These are phyloP conservation scores for Fusarium torreyae DNA, from an alignment of 2,329 filamentous ascomycete species.

Conservation along the genomic window DNA sequence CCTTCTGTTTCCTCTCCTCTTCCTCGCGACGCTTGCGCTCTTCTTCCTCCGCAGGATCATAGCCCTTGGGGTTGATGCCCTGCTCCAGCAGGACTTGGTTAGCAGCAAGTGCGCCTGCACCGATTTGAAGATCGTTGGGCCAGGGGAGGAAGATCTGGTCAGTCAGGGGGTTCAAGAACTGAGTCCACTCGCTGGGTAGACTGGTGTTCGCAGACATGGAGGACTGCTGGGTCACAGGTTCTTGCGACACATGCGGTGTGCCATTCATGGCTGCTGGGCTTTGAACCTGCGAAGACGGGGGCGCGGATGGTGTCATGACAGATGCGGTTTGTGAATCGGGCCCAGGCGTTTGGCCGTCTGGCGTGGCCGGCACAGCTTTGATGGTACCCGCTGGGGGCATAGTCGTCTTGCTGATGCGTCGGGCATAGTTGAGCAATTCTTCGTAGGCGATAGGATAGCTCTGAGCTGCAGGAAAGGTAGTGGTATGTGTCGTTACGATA, in stretches of 20 bases:
- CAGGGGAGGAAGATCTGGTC: slow-evolving; percentile 80
- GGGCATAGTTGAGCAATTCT: slow-evolving; percentile 83
- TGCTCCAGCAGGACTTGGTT: slow-evolving; percentile 74
- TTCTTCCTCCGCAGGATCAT: slow-evolving; percentile 71
- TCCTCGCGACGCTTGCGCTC: slow-evolving; percentile 66
- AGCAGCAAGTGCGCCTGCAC: slow-evolving; percentile 75
- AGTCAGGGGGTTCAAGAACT: slow-evolving; percentile 69
- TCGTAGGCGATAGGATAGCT: slow-evolving; percentile 75
- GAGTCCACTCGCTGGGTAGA: slow-evolving; percentile 65
- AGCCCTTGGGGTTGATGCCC: slow-evolving; percentile 73
- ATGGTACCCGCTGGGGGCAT: slow-evolving; percentile 74
- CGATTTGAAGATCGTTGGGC: slow-evolving; percentile 80
- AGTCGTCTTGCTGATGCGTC: slow-evolving; percentile 84
- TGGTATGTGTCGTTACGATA: slow-evolving; percentile 74
- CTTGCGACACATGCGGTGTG: slow-evolving; percentile 48
- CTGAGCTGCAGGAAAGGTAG: slow-evolving; percentile 66
- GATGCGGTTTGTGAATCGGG: slow-evolving; percentile 52
- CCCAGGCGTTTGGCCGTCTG: slow-evolving; percentile 52
- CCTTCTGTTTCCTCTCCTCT: slow-evolving; percentile 63
- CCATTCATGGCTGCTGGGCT: slow-evolving; percentile 55
- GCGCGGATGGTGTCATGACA: slow-evolving; percentile 53
- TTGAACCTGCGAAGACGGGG: slow-evolving; percentile 54
- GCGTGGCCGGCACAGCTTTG: slow-evolving; percentile 55
- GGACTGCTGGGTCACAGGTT: slow-evolving; percentile 55
- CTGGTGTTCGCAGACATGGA: slow-evolving; percentile 55